Evolutionary conservation across 78 protist species (phyloP), one percentile per base, ranked within the genome.

Genomic region (Isochrysis galbana): DNA sequence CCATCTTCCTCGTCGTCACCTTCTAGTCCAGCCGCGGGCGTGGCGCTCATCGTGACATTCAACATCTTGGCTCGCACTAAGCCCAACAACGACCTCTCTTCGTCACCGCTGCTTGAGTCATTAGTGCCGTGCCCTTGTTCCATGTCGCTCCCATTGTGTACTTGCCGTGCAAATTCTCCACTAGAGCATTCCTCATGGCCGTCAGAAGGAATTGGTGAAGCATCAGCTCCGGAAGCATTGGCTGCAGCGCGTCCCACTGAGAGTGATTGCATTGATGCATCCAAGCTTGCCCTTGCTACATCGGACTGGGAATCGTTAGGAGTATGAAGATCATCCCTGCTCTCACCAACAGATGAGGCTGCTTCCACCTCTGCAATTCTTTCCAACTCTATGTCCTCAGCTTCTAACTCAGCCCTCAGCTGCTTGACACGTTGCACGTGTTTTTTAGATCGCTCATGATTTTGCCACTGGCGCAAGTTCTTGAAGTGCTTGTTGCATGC

Each of bases 401-500:
- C 70, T 10, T 0, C 11, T 44, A 47, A 25, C 70, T 47, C 44
- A 25, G 38, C 69, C 36, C 69, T 36, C 89, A 44, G 89, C 69
- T 46, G 39, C 32, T 2, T 5, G 36, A 83, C 67, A 26, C 34
- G 17, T 51, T 93, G 87, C n/a, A 70, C 46, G 90, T 96, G 97
- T 51, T 91, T 84, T 51, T 93, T 93, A 32, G 96, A 95, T 41
- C 44, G 32, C 55, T 93, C 91, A 93, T 96, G 97, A 29, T 95
- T 96, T 19, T n/a, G 46, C 90, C 51, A 87, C 67, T 93, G 93
- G 67, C 32, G 44, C 17, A 46, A 67, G 32, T 93, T 89, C 70
- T 72, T 80, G 83, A 96, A 95, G 22, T 42, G 32, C 94, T 96
- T 96, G 11, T 95, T 93, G 91, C 97, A 96, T 26, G 89, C 95